Conservation (phyloP, 768 basidiomycete genomes). For the Tylopilus sp. region DNA sequence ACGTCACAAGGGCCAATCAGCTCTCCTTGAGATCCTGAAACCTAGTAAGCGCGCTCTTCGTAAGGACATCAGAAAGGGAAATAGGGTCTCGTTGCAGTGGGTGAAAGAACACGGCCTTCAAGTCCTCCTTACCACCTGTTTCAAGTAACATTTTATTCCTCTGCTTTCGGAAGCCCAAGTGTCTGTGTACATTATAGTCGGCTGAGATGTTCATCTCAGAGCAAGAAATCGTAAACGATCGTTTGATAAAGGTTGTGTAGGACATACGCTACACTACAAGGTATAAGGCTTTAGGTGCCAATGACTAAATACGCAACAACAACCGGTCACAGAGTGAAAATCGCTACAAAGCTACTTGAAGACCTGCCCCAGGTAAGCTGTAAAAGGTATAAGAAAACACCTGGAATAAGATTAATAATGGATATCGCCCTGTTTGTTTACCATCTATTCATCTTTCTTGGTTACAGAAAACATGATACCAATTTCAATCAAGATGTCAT, state of each 20-base stretch:
- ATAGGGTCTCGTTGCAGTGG: slow-evolving; percentile 45
- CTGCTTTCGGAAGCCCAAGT: neutral
- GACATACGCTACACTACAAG: slow-evolving; percentile 6
- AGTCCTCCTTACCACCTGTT: slow-evolving; percentile 58
- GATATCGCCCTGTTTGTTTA: neutral
- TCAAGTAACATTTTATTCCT: slow-evolving; percentile 25
- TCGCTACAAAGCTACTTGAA: neutral
- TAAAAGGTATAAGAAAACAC: neutral
- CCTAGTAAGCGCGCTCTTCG: slow-evolving; percentile 60
- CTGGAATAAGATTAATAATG: neutral
- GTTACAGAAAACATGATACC: slow-evolving; percentile 15
- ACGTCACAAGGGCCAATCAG: slow-evolving; percentile 59
- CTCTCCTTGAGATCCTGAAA: slow-evolving; percentile 59
- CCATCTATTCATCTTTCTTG: slow-evolving; percentile 1
- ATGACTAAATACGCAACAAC: neutral
- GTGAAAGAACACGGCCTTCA: slow-evolving; percentile 63
- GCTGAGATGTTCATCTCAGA: neutral
- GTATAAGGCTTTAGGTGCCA: slow-evolving; percentile 23
- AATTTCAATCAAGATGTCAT: slow-evolving; percentile 36
- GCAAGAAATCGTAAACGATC: neutral
- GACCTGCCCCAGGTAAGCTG: slow-evolving; percentile 7
- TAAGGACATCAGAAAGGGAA: slow-evolving; percentile 54
- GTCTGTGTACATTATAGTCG: too few relatives aligned
- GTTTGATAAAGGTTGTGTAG: slow-evolving; percentile 1
- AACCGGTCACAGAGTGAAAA: neutral